Base-by-base conservation (phyloP, 2,329 filamentous ascomycete species). In the Epichloe festucae region DNA sequence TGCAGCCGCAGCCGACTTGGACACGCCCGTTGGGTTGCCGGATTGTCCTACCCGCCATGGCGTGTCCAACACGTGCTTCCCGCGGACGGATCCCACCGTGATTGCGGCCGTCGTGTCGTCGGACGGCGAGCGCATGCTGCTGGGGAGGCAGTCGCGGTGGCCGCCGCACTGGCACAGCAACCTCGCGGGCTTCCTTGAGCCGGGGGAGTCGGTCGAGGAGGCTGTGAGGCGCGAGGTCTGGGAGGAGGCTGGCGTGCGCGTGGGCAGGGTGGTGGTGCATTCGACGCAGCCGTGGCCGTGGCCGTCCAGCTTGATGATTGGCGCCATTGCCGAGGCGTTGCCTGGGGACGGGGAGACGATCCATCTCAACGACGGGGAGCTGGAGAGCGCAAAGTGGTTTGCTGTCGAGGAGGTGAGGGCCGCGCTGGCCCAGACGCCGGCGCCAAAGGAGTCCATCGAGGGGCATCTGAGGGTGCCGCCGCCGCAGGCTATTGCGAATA, bases 361-460 rank as follows among this genome's bases (percentile, higher is more conserved):
- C 49, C 78, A 82, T 60, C 71, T 98, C 3, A 86, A 97, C 66
- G 93, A 98, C 65, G 87, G 88, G 0, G 93, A 98, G 72, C 68
- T 98, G 55, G 88, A 95, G 63, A 80, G 86, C 67, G 93, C 93
- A 3, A 85, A 81, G 65, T 98, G 93, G 93, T 91, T 91, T 61
- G 70, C 78, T 0, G 71, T 94, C 36, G 88, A 89, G 1, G 89
- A 95, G 68, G 81, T 95, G 2, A 74, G 81, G 61, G 79, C 85
- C 62, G 91, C 89, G 1, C 68, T 97, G 63, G 69, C 70, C 52
- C 71, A 78, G 8, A 85, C 87, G 0, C 58, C 81, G 0, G 84
- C 84, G 1, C 78, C 80, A 0, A 70, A 77, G 41, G 84, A 76
- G 11, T 90, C 89, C 62, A 84, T 82, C 63, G 81, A 90, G 64